Percentiles rank a stretch among this genome's conserved stretches.
These are phyloP conservation scores for Spiraea crenata DNA, from an alignment of 331 rosid genomes.

Conservation along the genomic window DNA sequence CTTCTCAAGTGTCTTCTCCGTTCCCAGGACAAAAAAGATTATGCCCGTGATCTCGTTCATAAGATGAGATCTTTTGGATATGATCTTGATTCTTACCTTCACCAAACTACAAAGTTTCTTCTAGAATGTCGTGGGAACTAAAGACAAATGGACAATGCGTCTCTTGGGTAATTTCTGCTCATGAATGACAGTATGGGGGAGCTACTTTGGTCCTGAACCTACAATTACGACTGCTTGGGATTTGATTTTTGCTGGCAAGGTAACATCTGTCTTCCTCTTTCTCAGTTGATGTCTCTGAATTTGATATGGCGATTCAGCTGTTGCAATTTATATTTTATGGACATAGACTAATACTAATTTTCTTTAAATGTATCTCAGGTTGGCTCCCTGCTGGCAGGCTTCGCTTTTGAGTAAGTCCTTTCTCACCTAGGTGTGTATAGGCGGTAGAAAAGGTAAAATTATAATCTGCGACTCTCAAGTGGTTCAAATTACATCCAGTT, in stretches of 20 bases:
- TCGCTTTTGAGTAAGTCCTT: not conserved
- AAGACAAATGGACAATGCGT: conserved; percentile 8
- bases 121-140: conserved; percentile 14
- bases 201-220: conserved; percentile 9
- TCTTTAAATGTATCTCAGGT: not conserved
- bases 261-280: not conserved
- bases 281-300: not conserved
- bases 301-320: not conserved
- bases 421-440: not conserved
- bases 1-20: conserved; percentile 42
- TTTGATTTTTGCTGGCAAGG: conserved; percentile 3
- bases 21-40: conserved; percentile 35
- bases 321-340: not conserved
- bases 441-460: not conserved
- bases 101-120: conserved; percentile 29
- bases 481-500: conserved; percentile 1
- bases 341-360: not conserved
- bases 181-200: conserved; percentile 1
- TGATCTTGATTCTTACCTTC: conserved; percentile 25
- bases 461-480: not conserved
- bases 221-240: not conserved
- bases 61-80: conserved; percentile 60
- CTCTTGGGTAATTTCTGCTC: not conserved
- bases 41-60: conserved; percentile 40
- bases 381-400: not conserved